These are phyloP conservation scores for Tricholoma hemisulphureum DNA, from an alignment of 768 basidiomycete species.

Conservation along the genomic window DNA sequence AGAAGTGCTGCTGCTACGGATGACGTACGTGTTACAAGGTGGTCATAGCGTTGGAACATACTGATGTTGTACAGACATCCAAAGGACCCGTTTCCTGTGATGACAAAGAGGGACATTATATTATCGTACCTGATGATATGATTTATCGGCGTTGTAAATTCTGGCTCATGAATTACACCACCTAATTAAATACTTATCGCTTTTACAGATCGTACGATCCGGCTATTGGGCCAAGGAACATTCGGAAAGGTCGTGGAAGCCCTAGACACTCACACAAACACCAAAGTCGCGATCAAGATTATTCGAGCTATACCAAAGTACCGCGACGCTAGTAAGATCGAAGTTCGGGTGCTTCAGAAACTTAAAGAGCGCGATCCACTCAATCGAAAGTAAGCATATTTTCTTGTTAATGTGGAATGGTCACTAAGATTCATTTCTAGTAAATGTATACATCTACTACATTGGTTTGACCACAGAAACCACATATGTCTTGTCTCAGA, in stretches of 20 bases:
- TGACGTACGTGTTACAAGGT: constrained; percentile 52
- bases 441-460: constrained; percentile 95
- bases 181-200: constrained; percentile 16
- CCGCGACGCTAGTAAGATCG: constrained; percentile 97
- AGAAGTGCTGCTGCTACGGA: constrained; percentile 62
- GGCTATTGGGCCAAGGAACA: constrained; percentile 92
- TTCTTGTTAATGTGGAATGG: neutral
- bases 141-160: constrained; percentile 80
- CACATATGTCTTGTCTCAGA: constrained; percentile 98
- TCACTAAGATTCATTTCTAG: constrained; percentile 42
- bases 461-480: constrained; percentile 96
- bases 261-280: constrained; percentile 70
- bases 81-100: constrained; percentile 78
- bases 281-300: constrained; percentile 94
- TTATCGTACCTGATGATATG: constrained; percentile 88
- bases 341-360: constrained; percentile 90
- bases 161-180: constrained; percentile 2
- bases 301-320: constrained; percentile 99
- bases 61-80: constrained; percentile 47
- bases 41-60: constrained; percentile 15
- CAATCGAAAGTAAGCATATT: constrained; percentile 75
- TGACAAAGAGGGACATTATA: constrained; percentile 99
- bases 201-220: constrained; percentile 81
- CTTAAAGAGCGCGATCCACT: constrained; percentile 85
- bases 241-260: constrained; percentile 99